Conservation (phyloP, 2,329 filamentous ascomycete species). For the Periconia digitata region DNA sequence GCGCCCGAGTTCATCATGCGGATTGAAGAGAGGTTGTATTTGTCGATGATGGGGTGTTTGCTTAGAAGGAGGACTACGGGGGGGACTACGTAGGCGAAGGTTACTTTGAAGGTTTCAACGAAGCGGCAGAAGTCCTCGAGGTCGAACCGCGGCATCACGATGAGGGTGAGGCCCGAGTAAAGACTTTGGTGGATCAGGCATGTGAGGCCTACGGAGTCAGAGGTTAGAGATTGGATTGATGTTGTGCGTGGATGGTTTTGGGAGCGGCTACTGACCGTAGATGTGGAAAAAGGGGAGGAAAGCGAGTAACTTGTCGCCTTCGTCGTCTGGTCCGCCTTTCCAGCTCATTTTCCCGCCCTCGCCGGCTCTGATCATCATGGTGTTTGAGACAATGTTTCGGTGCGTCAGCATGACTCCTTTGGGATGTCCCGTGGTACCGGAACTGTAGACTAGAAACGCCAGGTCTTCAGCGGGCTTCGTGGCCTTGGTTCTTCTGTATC, state of each 20-base stretch:
- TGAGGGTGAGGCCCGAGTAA: constrained; percentile 64
- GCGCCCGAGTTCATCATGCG: constrained; percentile 87
- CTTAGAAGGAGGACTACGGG: constrained; percentile 79
- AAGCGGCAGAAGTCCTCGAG: constrained; percentile 75
- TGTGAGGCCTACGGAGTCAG: constrained; percentile 58
- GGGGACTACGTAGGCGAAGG: constrained; percentile 79
- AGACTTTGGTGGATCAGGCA: constrained; percentile 70
- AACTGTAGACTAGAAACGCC: constrained; percentile 84
- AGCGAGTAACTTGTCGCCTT: constrained; percentile 72
- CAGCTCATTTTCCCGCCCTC: constrained; percentile 57
- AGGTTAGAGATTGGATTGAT: not conserved
- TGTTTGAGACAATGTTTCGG: constrained; percentile 77
- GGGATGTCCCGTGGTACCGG: constrained; percentile 85
- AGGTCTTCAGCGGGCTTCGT: constrained; percentile 71
- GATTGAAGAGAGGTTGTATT: constrained; percentile 78
- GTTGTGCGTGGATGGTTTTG: not conserved
- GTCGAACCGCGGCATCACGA: constrained; percentile 80
- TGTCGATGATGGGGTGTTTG: constrained; percentile 75
- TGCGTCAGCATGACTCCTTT: constrained; percentile 92
- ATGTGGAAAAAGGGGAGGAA: constrained; percentile 91
- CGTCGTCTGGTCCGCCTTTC: constrained; percentile 60
- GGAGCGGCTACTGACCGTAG: constrained; percentile 62
- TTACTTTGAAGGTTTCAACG: constrained; percentile 74
- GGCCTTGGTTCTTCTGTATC: constrained; percentile 63
- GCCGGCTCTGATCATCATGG: constrained; percentile 45